phyloP scores from a whole-genome alignment of 495 filamentous ascomycete genomes.

The Filosporella fistucella region DNA sequence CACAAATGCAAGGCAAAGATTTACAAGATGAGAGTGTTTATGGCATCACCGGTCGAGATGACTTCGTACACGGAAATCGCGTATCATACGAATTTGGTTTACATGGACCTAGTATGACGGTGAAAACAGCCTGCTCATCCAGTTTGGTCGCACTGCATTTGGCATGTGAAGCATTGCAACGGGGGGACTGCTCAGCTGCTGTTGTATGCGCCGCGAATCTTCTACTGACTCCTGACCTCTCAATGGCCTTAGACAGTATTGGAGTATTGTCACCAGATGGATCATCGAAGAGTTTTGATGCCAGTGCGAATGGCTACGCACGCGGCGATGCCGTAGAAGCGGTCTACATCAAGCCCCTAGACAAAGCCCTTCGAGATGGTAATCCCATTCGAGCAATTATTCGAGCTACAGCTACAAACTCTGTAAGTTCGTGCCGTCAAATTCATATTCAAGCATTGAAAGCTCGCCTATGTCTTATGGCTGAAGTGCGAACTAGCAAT shows the following conservation, averaged over 20 bases:
- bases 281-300: conserved; percentile 40
- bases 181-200: background rate
- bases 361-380: conserved; percentile 47
- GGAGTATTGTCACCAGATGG: background rate
- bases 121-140: background rate
- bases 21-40: no score
- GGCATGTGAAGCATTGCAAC: background rate
- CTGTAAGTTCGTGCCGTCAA: conserved; percentile 37
- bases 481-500: background rate
- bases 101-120: background rate
- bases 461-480: background rate
- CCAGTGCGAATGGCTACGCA: conserved; percentile 56
- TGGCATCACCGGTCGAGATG: background rate
- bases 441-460: background rate
- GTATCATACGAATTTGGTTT: background rate
- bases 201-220: background rate
- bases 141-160: background rate
- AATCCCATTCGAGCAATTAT: conserved; percentile 59
- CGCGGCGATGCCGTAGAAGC: conserved; percentile 58
- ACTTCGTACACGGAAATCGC: background rate
- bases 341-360: conserved; percentile 54
- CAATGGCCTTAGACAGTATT: background rate
- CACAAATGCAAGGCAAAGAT: conserved; percentile 24
- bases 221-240: background rate
- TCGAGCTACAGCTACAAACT: conserved; percentile 50